These are phyloP conservation scores for Jasminum sambac DNA, from an alignment of 257 asterid species.

Conservation along the genomic window DNA sequence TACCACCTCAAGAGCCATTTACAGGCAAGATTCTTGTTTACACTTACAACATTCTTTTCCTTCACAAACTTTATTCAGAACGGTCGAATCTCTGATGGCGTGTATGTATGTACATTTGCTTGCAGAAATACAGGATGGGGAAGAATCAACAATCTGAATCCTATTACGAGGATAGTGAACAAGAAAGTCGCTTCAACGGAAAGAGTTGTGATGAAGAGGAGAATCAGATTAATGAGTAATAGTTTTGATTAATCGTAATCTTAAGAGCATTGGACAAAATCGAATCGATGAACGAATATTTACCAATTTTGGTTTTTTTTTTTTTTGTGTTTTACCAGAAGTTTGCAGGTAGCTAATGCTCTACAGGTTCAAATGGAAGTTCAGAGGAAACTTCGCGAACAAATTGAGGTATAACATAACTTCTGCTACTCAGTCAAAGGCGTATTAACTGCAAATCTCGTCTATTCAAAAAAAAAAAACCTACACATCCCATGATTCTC, in stretches of 20 bases:
- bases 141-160: constrained; percentile 57
- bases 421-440: no score
- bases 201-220: constrained; percentile 46
- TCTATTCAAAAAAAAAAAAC: no score
- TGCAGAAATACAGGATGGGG: constrained; percentile 41
- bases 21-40: constrained; percentile 25
- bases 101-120: background rate
- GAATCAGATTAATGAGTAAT: constrained; percentile 67
- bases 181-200: constrained; percentile 47
- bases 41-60: background rate
- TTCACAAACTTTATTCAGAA: background rate
- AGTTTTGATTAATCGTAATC: constrained; percentile 3
- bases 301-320: constrained; percentile 17
- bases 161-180: constrained; percentile 33
- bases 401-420: constrained; percentile 20
- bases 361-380: constrained; percentile 46
- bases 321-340: constrained; percentile 33
- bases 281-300: background rate
- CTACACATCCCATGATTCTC: no score
- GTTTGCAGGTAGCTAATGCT: constrained; percentile 48
- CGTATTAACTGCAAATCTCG: no score
- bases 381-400: constrained; percentile 33
- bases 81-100: background rate
- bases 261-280: background rate
- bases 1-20: constrained; percentile 47